Base-by-base conservation (phyloP, 2,329 filamentous ascomycete species). In the Zalaria obscura region DNA sequence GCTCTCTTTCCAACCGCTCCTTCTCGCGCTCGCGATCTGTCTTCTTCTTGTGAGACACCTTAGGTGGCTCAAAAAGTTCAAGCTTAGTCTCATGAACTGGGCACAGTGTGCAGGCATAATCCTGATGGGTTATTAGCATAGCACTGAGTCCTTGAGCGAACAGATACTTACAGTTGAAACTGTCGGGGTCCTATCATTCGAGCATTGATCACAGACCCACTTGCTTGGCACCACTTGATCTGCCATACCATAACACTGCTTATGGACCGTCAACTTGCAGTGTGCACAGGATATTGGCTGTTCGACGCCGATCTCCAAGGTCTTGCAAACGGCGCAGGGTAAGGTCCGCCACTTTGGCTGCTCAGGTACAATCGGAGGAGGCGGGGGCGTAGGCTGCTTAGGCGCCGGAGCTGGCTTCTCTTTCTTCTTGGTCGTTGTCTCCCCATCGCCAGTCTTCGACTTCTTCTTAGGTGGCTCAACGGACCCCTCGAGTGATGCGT, bases 121-220 rank as follows among this genome's bases (percentile, higher is more conserved):
- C 78, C 80, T 83, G 50, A 29, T 40, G 40, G 25, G 34, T 28
- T 42, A 47, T 59, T 48, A 60, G 47, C 39, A 40, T 36, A 27
- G 27, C 29, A 32, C 7, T 32, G 29, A 36, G 26, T 40, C 28
- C 2, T 26, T 28, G 36, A 43, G 18, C 31, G 27, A 32, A 27
- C 3, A 4, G 18, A 11, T 27, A 44, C 49, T 59, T 70, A 83
- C 81, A 44, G 93, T 89, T n/a, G 91, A 95, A 36, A 93, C 80
- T 50, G 85, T 79, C 4, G 89, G 87, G 53, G 81, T 89, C 58
- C 87, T 86, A 57, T 98, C 91, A 55, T 98, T 98, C 32, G 78
- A 71, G 61, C 91, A 98, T 75, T 88, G 93, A 62, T 96, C 91
- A 60, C 91, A 98, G 34, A 81, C 76, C 91, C 91, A 98, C 61